A percentile compares a stretch with the other conserved stretches of the same genome.
Evolutionary conservation across 108 stramenopile species (phyloP).

Genomic region (Skeletonema tropicum): DNA sequence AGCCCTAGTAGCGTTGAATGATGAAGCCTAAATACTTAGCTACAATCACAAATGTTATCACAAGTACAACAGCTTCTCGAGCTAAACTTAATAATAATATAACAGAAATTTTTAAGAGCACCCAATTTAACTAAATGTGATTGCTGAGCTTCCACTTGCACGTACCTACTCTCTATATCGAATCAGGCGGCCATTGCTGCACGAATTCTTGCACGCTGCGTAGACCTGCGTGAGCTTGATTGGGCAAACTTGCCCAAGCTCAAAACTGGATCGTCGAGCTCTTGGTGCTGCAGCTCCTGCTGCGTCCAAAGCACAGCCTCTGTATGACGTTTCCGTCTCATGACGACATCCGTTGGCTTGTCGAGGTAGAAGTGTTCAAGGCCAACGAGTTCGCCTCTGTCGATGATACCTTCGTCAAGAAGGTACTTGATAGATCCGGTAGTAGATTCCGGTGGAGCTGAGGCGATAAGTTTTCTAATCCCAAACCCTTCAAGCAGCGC

Average conservation of each 20-base stretch:
- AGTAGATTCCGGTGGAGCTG: not conserved
- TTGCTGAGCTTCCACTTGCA: no score
- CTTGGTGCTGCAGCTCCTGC: not conserved
- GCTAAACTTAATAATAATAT: no score
- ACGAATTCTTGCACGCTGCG: not conserved
- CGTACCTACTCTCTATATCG: no score
- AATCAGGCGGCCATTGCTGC: not conserved
- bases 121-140: no score
- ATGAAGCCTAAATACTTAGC: no score
- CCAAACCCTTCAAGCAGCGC: not conserved
- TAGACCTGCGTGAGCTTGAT: not conserved
- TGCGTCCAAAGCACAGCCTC: not conserved
- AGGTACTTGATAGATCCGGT: not conserved
- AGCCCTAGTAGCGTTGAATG: no score
- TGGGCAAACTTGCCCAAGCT: not conserved
- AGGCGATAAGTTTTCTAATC: not conserved
- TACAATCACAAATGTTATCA: no score
- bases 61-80: no score
- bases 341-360: not conserved
- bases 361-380: not conserved
- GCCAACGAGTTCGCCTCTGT: not conserved
- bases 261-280: not conserved
- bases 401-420: not conserved
- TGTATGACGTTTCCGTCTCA: not conserved
- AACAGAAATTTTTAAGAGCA: no score